Percentiles rank a stretch among this genome's conserved stretches.
phyloP scores from a whole-genome alignment of 768 basidiomycete species.

The Rhodotorula babjevae region DNA sequence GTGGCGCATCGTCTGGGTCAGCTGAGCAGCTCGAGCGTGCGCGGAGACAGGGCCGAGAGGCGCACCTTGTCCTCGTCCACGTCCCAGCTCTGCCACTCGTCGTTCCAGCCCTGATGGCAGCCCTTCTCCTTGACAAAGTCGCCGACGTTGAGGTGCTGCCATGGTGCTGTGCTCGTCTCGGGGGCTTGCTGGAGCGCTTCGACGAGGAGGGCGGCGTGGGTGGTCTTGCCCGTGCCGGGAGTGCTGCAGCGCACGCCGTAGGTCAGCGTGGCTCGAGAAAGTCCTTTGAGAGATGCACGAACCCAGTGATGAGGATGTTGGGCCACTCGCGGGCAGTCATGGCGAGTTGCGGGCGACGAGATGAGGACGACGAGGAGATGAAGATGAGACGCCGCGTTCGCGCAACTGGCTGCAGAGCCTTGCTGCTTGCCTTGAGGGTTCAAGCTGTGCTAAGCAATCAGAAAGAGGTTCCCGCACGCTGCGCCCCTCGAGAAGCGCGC shows the following conservation, averaged over 20 bases:
- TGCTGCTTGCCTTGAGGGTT: no score
- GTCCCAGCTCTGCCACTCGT: slow-evolving; percentile 90
- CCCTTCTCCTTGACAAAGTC: slow-evolving; percentile 78
- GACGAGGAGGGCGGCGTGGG: slow-evolving; percentile 77
- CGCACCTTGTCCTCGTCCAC: slow-evolving; percentile 93
- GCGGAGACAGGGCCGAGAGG: background rate
- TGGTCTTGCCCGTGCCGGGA: slow-evolving; percentile 80
- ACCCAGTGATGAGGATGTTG: slow-evolving; percentile 75
- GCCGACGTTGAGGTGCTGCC: slow-evolving; percentile 82
- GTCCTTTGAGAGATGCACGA: background rate
- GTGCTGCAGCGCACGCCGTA: slow-evolving; percentile 34
- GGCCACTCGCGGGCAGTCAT: slow-evolving; percentile 49
- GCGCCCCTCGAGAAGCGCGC: no score
- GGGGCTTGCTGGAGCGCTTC: slow-evolving; percentile 50
- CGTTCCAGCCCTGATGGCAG: slow-evolving; percentile 77
- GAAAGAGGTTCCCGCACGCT: no score
- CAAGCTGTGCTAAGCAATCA: no score
- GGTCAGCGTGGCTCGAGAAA: background rate
- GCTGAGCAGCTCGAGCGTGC: background rate
- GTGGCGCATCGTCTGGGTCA: slow-evolving; percentile 14
- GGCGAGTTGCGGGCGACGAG: background rate
- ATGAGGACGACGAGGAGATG: background rate
- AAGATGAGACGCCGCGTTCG: background rate
- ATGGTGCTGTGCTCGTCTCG: slow-evolving; percentile 57
- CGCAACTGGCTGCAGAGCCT: no score